Evolutionary conservation across 805 yeast species (phyloP).

Genomic region (Zygosaccharomyces bisporus): DNA sequence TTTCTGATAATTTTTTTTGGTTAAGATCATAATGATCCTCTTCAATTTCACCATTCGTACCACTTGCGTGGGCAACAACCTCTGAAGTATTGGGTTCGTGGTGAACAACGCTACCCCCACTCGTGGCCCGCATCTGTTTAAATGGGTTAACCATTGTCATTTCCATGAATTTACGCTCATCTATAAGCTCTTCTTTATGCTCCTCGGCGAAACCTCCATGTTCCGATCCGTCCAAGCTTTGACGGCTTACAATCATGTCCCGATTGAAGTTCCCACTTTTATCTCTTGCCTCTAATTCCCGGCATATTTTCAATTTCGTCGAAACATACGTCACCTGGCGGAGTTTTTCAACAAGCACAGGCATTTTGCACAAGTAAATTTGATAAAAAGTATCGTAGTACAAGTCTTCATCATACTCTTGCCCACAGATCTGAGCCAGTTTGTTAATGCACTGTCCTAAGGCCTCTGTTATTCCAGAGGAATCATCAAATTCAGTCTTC

Average conservation of each 20-base stretch:
- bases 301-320: conserved; percentile 27
- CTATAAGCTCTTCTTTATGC: conserved; percentile 12
- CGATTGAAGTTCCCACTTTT: conserved; percentile 18
- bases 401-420: conserved; percentile 26
- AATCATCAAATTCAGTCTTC: conserved; percentile 6
- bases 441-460: conserved; percentile 4
- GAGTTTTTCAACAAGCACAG: conserved; percentile 16
- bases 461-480: background rate
- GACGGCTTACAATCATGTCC: conserved; percentile 8
- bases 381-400: conserved; percentile 24
- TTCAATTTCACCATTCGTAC: conserved; percentile 2
- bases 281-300: conserved; percentile 28
- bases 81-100: conserved; percentile 13
- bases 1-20: conserved; percentile 26
- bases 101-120: conserved; percentile 27
- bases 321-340: conserved; percentile 22
- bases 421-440: conserved; percentile 28
- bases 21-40: conserved; percentile 3
- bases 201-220: background rate
- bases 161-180: conserved; percentile 28
- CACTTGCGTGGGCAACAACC: background rate
- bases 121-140: conserved; percentile 17
- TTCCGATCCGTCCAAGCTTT: background rate
- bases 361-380: conserved; percentile 15
- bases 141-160: conserved; percentile 38